phyloP scores from a whole-genome alignment of 352 stramenopile genomes.

The Poterioochromonas sp. region DNA sequence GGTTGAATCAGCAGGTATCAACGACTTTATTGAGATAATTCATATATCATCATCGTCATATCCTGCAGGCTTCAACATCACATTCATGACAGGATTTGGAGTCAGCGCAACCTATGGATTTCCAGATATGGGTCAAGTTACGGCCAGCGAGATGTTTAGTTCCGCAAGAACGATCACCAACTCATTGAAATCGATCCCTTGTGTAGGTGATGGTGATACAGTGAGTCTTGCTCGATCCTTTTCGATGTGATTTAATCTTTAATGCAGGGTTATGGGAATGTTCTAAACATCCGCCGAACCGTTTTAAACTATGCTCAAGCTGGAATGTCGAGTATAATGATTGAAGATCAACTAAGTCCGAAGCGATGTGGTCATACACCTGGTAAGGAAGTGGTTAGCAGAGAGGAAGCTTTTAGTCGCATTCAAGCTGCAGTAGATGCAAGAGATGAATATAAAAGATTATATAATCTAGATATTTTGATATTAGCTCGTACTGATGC shows the following conservation, averaged over 20 bases:
- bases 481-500: too few relatives aligned
- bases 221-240: not conserved
- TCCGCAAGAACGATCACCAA: conserved; percentile 42
- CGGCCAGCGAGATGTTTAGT: conserved; percentile 39
- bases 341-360: conserved; percentile 70
- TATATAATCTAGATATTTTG: too few relatives aligned
- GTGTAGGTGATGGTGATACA: conserved; percentile 71
- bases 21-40: not conserved
- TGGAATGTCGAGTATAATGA: conserved; percentile 69
- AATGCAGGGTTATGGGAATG: conserved; percentile 63
- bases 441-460: too few relatives aligned
- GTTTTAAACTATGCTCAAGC: conserved; percentile 51
- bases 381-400: conserved; percentile 53
- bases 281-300: conserved; percentile 70
- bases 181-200: conserved; percentile 45
- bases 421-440: too few relatives aligned
- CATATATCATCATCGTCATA: conserved; percentile 9
- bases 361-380: conserved; percentile 71
- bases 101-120: conserved; percentile 62
- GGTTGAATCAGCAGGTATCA: conserved; percentile 62
- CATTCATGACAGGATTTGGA: conserved; percentile 70
- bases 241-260: not conserved
- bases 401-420: too few relatives aligned
- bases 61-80: conserved; percentile 60
- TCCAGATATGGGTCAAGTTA: conserved; percentile 55